A percentile compares a stretch with the other conserved stretches of the same genome.
phyloP scores from a whole-genome alignment of 208 protist species.

The Leishmania martiniquensis region DNA sequence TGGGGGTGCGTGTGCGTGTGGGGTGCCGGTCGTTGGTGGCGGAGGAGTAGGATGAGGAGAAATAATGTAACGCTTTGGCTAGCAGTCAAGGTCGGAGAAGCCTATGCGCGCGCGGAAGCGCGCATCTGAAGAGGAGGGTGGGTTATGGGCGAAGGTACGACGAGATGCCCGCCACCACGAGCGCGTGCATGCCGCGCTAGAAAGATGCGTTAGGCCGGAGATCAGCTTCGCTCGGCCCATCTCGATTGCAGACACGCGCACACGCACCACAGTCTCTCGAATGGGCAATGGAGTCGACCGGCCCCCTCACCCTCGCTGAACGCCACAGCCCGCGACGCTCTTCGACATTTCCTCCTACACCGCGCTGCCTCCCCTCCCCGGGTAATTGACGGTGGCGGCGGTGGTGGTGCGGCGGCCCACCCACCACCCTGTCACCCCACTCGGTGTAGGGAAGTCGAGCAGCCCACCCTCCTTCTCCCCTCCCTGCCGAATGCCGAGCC shows the following conservation, averaged over 20 bases:
- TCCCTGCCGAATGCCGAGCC: neutral
- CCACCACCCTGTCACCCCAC: neutral
- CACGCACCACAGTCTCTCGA: neutral
- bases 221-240: neutral
- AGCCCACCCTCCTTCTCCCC: neutral
- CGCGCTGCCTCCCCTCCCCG: neutral
- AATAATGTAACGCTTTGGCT: neutral
- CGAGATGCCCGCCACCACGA: neutral
- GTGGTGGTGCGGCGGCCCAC: no score
- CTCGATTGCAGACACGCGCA: neutral
- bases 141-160: neutral
- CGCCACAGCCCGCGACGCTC: no score
- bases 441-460: no score
- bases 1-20: no score
- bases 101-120: neutral
- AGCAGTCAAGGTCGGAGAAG: neutral
- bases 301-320: neutral
- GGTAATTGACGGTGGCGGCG: no score
- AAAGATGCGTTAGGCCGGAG: neutral
- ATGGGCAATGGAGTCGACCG: neutral
- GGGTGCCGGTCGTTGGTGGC: no score
- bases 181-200: no score
- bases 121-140: neutral
- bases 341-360: no score
- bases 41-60: no score